A percentile compares a stretch with the other conserved stretches of the same genome.
Evolutionary conservation across 805 yeast species (phyloP).

Genomic region (Ogataea trehalophila): DNA sequence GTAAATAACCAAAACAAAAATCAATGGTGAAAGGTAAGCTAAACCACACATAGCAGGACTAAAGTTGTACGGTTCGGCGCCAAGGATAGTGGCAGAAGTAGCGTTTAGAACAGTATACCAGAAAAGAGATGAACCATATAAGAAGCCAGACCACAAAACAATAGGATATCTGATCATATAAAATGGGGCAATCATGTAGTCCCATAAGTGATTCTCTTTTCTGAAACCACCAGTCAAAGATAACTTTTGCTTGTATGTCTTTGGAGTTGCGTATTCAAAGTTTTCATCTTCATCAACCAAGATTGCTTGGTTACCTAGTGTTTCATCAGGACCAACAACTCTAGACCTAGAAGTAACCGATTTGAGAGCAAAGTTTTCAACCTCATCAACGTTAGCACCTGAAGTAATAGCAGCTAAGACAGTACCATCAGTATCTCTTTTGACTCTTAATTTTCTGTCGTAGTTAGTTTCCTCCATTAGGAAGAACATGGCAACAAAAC

Average conservation of each 20-base stretch:
- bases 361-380: conserved; percentile 28
- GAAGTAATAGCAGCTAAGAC: conserved; percentile 21
- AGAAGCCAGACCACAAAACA: conserved; percentile 56
- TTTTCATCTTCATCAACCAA: too few relatives aligned
- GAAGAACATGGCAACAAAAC: conserved; percentile 35
- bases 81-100: conserved; percentile 39
- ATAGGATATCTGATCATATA: conserved; percentile 36
- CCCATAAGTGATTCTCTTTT: too few relatives aligned
- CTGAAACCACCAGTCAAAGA: too few relatives aligned
- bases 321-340: too few relatives aligned
- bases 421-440: conserved; percentile 20
- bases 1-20: conserved; percentile 40
- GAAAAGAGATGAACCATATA: conserved; percentile 44
- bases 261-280: too few relatives aligned
- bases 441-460: conserved; percentile 27
- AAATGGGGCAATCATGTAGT: too few relatives aligned
- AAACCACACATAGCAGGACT: conserved; percentile 43
- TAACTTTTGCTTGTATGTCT: too few relatives aligned
- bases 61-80: conserved; percentile 49
- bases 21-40: conserved; percentile 48
- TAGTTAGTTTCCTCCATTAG: conserved; percentile 55
- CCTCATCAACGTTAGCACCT: conserved; percentile 19
- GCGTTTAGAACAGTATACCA: conserved; percentile 48
- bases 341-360: too few relatives aligned
- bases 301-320: too few relatives aligned